Evolutionary conservation across 2,329 filamentous ascomycete species (phyloP).

Genomic region (Chaetomium strumarium): DNA sequence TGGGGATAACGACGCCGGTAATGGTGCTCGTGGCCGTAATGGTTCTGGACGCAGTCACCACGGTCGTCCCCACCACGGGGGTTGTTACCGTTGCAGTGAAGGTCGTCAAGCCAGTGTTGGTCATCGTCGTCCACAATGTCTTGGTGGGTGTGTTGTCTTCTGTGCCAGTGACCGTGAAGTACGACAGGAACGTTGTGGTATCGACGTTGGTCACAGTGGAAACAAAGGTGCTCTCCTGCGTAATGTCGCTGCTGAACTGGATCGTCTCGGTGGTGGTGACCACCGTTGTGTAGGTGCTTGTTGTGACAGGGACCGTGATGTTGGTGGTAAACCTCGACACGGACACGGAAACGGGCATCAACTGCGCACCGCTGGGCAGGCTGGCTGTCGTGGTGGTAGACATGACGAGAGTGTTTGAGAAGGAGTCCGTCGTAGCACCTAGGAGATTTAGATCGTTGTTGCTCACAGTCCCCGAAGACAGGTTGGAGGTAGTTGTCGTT

Average conservation of each 20-base stretch:
- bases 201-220: background rate
- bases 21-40: conserved; percentile 11
- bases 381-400: background rate
- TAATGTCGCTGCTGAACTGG: background rate
- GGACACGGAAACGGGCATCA: conserved; percentile 9
- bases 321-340: conserved; percentile 16
- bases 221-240: conserved; percentile 3
- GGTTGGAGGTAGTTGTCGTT: background rate
- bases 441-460: background rate
- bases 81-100: background rate
- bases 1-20: conserved; percentile 20
- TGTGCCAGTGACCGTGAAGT: conserved; percentile 7
- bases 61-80: background rate
- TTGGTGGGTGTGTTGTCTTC: background rate
- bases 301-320: conserved; percentile 11
- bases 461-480: background rate
- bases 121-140: background rate
- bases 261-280: conserved; percentile 8
- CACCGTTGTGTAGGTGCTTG: conserved; percentile 3
- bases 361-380: conserved; percentile 9
- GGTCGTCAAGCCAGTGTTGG: background rate
- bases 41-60: conserved; percentile 1
- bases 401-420: background rate
- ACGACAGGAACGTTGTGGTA: conserved; percentile 7
- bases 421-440: background rate